Conservation (phyloP, 73 alveolate species). For the Paramecium sexaurelia region DNA sequence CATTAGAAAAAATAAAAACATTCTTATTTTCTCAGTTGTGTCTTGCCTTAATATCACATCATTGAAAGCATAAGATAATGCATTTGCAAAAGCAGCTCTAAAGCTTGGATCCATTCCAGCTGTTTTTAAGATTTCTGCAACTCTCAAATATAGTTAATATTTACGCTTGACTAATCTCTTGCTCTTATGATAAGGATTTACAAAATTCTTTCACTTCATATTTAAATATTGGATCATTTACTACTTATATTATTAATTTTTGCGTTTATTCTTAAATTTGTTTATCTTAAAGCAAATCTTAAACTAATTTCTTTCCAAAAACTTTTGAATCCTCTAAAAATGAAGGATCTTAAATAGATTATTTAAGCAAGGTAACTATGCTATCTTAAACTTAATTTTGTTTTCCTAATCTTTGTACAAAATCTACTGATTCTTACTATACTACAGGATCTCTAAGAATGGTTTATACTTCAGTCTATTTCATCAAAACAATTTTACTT, state of each 20-base stretch:
- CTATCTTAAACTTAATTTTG: slow-evolving; percentile 9
- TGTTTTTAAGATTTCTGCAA: slow-evolving; percentile 3
- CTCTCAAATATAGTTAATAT: not conserved
- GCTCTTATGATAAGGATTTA: not conserved
- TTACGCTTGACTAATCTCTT: slow-evolving; percentile 41
- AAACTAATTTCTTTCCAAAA: slow-evolving; percentile 38
- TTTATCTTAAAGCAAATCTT: slow-evolving; percentile 24
- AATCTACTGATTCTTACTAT: slow-evolving; percentile 41
- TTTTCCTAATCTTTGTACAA: slow-evolving; percentile 41
- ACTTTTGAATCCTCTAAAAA: slow-evolving; percentile 49
- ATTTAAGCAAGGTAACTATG: not conserved
- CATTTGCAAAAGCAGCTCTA: slow-evolving; percentile 42
- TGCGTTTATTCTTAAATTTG: slow-evolving; percentile 5
- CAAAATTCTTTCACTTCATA: slow-evolving; percentile 45
- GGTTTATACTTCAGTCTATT: slow-evolving; percentile 41
- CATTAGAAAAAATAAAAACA: not conserved
- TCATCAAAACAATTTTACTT: slow-evolving; percentile 3
- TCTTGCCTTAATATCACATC: slow-evolving; percentile 9
- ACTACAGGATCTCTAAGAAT: not conserved
- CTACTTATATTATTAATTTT: not conserved
- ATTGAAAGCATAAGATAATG: slow-evolving; percentile 39
- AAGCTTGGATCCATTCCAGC: slow-evolving; percentile 9
- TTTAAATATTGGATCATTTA: slow-evolving; percentile 46
- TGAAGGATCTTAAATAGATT: slow-evolving; percentile 6
- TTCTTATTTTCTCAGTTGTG: slow-evolving; percentile 8